Conservation (phyloP, 208 protist species). For the Leishmania major region DNA sequence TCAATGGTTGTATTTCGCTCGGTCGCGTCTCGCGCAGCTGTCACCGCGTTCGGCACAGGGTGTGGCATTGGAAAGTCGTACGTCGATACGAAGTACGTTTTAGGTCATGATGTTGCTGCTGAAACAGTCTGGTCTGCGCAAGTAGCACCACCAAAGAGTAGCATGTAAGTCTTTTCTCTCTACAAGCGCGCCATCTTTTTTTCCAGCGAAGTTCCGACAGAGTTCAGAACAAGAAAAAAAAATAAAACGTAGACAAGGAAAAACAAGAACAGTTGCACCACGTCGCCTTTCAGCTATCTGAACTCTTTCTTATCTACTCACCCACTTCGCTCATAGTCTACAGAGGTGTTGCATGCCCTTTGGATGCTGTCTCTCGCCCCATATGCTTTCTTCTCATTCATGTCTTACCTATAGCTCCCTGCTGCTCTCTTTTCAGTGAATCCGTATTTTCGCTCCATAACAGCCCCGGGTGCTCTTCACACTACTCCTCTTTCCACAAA, state of each 20-base stretch:
- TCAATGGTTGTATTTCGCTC: conserved; percentile 76
- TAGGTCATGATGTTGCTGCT: conserved; percentile 80
- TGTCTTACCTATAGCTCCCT: background rate
- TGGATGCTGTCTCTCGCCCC: background rate
- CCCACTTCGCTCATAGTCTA: background rate
- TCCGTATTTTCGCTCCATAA: background rate
- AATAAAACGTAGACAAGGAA: background rate
- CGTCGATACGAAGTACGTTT: conserved; percentile 82
- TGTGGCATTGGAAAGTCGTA: conserved; percentile 87
- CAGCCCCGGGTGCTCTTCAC: background rate
- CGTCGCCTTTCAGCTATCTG: background rate
- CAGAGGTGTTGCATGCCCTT: background rate
- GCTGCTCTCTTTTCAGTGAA: background rate
- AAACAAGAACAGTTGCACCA: background rate
- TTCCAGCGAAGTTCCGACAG: background rate
- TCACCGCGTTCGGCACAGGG: conserved; percentile 71
- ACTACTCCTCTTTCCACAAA: conserved; percentile 5
- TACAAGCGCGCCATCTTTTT: background rate
- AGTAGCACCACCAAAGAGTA: conserved; percentile 35
- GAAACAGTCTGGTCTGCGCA: conserved; percentile 71
- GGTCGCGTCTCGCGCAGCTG: conserved; percentile 47
- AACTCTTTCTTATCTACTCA: background rate
- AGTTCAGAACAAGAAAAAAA: background rate
- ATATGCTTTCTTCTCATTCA: background rate
- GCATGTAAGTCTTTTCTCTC: conserved; percentile 5